Base-by-base conservation (phyloP, 768 basidiomycete genomes). In the Tricholoma matsutake region DNA sequence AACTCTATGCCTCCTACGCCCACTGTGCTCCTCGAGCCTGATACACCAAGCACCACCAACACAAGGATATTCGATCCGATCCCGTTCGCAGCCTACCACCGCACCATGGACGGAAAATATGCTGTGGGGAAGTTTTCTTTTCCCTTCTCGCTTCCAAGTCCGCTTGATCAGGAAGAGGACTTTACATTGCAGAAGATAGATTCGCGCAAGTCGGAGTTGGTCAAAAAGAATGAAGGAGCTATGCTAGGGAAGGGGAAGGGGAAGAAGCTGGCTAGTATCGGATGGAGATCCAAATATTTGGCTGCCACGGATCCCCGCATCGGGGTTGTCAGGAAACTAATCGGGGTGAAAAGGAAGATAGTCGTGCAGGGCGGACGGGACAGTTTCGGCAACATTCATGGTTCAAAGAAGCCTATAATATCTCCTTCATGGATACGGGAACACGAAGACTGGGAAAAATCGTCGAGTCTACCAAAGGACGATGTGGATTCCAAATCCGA, bases 61-160 rank as follows among this genome's bases (percentile, higher is more conserved):
- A 58, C 55, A 61, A 72, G 63, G 65, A 68, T 68, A 64, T 94
- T 92, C 62, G 88, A 91, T 37, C 86, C 92, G 0, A 89, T 94
- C 25, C 85, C 87, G 0, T 93, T 94, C 61, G 83, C 87, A 0
- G 71, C 78, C 9, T 83, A 80, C 47, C 88, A 92, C 68, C 78
- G 81, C 16, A 64, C 78, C 13, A 78, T 84, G 13, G 91, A 94
- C 68, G 84, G 84, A 9, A 94, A 94, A 73, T 93, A 94, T 66
- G 75, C 77, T 0, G 65, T 79, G 25, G 91, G 91, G 31, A 93
- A 93, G 71, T 94, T 92, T 63, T 75, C 81, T 18, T 72, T 90
- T 54, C 84, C 87, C 3, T 94, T 92, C 64, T 76, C 81, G 22
- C 71, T 90, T 51, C 84, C 87, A 3, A 88, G 82, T 59, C 86